Evolutionary conservation across 495 filamentous ascomycete species (phyloP), one percentile per base, ranked within the genome.

Genomic region (Penicillium daleae): DNA sequence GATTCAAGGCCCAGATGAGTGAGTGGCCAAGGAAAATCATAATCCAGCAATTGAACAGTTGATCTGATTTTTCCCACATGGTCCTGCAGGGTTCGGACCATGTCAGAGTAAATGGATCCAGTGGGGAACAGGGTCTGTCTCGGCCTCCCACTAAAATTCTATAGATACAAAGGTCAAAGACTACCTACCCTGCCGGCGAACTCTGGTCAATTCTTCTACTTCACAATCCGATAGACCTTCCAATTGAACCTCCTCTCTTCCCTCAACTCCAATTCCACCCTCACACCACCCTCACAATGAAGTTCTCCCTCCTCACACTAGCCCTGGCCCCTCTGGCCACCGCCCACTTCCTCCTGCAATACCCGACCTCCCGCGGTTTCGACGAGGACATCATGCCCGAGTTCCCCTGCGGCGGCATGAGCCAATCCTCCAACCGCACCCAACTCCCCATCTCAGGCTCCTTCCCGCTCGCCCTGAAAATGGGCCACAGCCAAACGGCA

Each of bases 301-400:
- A 70, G 55, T 66, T 70, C 59, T 55, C 68, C 19, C 37, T 73
- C 39, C 60, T 75, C 26, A 51, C 68, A 56, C 57, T 77, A 21
- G 33, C 74, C 35, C 69, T 82, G 59, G 63, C 73, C 31, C 70
- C 79, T 52, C 63, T 85, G 32, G 74, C 73, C 21, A 71, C 78
- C 50, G 87, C 88, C 10, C 88, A 90, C 70, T 90, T 89, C 78
- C 67, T 75, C 6, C 82, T 90, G 59, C 64, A 73, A 39, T 90
- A 78, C 63, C 88, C 88, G 2, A 57, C 79, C 8, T 73, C 78
- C 51, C 82, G 85, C 35, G 88, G 85, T 22, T 80, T 82, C 65
- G 69, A 84, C 54, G 81, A 85, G 46, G 78, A 81, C 56, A 75
- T 66, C 4, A 77, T 86, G 56, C 39, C 57, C 60, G 73, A 67